Base-by-base conservation (phyloP, 2,329 filamentous ascomycete genomes). In the Apiospora marii region DNA sequence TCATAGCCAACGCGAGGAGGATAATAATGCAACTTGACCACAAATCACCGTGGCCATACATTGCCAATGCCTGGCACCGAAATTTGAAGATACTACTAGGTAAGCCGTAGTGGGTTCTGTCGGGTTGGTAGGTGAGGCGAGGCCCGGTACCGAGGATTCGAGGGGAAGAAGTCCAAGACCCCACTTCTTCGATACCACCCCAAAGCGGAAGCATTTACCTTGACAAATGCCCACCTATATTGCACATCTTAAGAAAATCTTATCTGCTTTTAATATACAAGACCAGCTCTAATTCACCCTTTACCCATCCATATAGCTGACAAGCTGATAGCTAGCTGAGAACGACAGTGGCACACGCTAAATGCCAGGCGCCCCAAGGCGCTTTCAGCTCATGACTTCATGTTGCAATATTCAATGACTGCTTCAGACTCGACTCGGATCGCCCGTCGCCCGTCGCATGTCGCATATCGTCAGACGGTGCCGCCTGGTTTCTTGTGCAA, bases 241-340 rank as follows among this genome's bases (percentile, higher is more conserved):
- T 77, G 77, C 79, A 80, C 76, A 80, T 80, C 77, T 79, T 80
- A 80, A 78, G 78, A 73, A 76, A 76, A 64, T 64, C 58, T 41
- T 64, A 64, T 64, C 34, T 41, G 4, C 58, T 64, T 64, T 64
- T 64, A 41, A 64, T 58, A 64, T 64, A 64, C 34, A 64, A 34
- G 19, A 64, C 58, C 58, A 14, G 58, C 58, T 41, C 53, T 61
- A 8, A 41, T 41, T n/a, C 58, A 64, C 13, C 34, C 30, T 41
- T n/a, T 64, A 41, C 34, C 58, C 58, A 37, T 64, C 34, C 22
- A 49, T 37, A 61, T 51, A 51, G 49, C 49, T 51, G 49, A 51
- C 49, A 51, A 51, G 53, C 53, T 61, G 53, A 37, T 7, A 34
- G 51, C 49, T 49, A 37, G 30, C 58, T 37, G 53, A 64, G 53